Conservation (phyloP, 441 rosid genomes). For the Hura crepitans region DNA sequence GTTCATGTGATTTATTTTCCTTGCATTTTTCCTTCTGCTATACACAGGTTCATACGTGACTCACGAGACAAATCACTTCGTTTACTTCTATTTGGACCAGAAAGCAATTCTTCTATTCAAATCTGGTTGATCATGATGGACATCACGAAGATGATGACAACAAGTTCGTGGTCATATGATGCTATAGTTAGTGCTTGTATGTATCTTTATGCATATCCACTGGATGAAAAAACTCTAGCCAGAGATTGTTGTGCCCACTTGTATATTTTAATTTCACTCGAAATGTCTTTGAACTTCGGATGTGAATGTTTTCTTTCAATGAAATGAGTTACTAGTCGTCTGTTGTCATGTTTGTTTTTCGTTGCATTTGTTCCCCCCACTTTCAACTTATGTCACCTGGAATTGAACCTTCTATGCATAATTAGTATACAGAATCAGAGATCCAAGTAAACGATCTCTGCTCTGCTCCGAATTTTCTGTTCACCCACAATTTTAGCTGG, state of each 20-base stretch:
- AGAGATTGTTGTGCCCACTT: constrained; percentile 25
- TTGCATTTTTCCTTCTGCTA: neutral
- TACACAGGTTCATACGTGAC: constrained; percentile 89
- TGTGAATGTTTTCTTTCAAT: constrained; percentile 7
- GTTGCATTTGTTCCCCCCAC: neutral
- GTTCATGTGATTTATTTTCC: constrained; percentile 7
- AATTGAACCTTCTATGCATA: too few species aligned
- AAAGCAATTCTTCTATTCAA: constrained; percentile 96
- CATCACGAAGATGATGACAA: constrained; percentile 1
- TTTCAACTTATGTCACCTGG: too few species aligned
- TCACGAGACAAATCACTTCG: constrained; percentile 94
- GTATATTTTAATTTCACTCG: constrained; percentile 32
- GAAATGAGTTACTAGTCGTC: neutral
- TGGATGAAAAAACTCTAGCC: constrained; percentile 26
- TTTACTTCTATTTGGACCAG: constrained; percentile 91
- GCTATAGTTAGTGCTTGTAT: constrained; percentile 32
- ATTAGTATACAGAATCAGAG: neutral
- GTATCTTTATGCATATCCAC: constrained; percentile 23
- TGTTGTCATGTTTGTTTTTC: neutral
- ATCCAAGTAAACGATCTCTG: too few species aligned
- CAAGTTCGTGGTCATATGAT: constrained; percentile 16
- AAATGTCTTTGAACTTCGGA: constrained; percentile 22
- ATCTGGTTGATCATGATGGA: constrained; percentile 52
- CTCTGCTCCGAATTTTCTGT: too few species aligned
- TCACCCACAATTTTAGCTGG: neutral